Conservation (phyloP, 139 green algal genomes). For the Picochlorum sp. region DNA sequence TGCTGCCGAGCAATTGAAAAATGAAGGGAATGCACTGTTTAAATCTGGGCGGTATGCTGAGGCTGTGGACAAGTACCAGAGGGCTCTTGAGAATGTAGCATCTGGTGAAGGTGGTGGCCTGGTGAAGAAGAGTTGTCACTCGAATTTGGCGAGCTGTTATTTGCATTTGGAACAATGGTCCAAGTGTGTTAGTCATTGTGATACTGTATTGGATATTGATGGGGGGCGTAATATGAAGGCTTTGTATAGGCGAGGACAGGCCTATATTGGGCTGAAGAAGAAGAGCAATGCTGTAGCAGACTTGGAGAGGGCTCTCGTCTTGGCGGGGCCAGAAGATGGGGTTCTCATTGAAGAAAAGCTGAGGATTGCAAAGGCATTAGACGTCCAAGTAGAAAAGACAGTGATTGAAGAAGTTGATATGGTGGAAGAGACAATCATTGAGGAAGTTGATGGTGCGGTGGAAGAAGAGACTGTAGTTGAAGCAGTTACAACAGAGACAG, state of each 20-base stretch:
- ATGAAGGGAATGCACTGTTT: conserved; percentile 34
- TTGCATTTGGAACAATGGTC: conserved; percentile 25
- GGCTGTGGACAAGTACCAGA: conserved; percentile 30
- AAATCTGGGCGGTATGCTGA: conserved; percentile 6
- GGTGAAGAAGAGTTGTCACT: conserved; percentile 24
- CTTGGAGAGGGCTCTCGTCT: conserved; percentile 14
- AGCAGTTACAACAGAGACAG: background rate
- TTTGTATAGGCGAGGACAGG: conserved; percentile 32
- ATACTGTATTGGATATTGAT: conserved; percentile 16
- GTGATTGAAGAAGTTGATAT: conserved; percentile 11
- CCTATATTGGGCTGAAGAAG: background rate
- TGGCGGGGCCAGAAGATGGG: conserved; percentile 22
- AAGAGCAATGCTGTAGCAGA: conserved; percentile 13
- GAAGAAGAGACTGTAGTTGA: conserved; percentile 6
- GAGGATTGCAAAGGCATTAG: conserved; percentile 7
- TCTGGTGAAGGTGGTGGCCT: background rate
- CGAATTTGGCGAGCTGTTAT: conserved; percentile 31
- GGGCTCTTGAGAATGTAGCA: conserved; percentile 16
- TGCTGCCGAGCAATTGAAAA: conserved; percentile 18
- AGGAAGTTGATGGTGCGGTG: background rate
- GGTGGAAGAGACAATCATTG: background rate
- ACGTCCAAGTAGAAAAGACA: background rate
- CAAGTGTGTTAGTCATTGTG: conserved; percentile 7
- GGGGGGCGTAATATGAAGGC: conserved; percentile 35
- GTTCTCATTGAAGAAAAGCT: conserved; percentile 24